Evolutionary conservation across 176 grass and related monocot species (phyloP).

Genomic region (Triticum turgidum): DNA sequence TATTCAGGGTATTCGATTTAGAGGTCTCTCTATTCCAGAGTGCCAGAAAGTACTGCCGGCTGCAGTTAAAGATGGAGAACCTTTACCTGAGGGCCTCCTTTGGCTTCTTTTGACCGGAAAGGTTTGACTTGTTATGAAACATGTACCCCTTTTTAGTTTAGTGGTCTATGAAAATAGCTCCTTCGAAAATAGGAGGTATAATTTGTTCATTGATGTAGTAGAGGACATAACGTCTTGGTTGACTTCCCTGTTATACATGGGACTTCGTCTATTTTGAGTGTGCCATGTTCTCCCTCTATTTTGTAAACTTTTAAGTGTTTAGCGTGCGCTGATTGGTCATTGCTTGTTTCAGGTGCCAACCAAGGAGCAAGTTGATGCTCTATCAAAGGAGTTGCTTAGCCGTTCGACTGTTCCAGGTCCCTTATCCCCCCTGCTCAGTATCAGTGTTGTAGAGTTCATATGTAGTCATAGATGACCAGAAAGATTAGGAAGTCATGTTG

Average conservation of each 20-base stretch:
- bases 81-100: conserved; percentile 95
- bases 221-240: neutral
- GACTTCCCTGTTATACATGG: neutral
- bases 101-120: conserved; percentile 99
- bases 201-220: conserved; percentile 1
- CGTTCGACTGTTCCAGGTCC: conserved; percentile 87
- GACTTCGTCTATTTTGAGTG: neutral
- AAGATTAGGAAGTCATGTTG: neutral
- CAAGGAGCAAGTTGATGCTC: conserved; percentile 81
- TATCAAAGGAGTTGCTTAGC: conserved; percentile 68
- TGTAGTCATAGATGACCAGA: neutral
- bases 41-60: conserved; percentile 83
- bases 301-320: neutral
- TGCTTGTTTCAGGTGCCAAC: conserved; percentile 70
- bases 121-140: conserved; percentile 41
- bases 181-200: conserved; percentile 3
- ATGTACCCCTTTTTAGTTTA: neutral
- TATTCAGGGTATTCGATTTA: conserved; percentile 94
- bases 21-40: conserved; percentile 94
- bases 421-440: neutral
- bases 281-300: neutral
- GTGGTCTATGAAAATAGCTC: neutral
- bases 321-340: neutral
- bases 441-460: conserved; percentile 8
- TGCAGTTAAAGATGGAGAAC: conserved; percentile 73